Percentiles rank a stretch among this genome's conserved stretches.
These are phyloP conservation scores for Dentiscutata heterogama DNA, from an alignment of 371 early-diverging fungal species.

Conservation along the genomic window DNA sequence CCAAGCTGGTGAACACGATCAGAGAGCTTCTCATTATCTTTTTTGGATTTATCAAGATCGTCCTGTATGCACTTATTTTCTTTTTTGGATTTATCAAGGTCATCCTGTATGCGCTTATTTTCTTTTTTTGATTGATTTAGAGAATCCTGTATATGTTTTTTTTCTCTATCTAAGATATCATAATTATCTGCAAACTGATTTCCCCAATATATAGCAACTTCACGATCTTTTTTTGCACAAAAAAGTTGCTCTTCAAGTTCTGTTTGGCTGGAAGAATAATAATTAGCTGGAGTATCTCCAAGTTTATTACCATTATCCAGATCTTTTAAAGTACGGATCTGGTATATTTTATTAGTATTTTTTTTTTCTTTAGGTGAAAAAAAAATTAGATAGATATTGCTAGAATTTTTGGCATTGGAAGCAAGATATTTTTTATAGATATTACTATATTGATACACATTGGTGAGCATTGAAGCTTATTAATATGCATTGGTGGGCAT, in stretches of 20 bases:
- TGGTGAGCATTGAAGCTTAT: neutral
- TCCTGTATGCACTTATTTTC: neutral
- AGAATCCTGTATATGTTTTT: neutral
- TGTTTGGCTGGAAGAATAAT: slow-evolving; percentile 19
- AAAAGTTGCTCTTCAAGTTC: slow-evolving; percentile 11
- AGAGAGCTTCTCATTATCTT: slow-evolving; percentile 16
- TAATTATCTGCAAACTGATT: neutral
- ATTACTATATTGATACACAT: too few relatives aligned
- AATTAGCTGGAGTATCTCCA: slow-evolving; percentile 10
- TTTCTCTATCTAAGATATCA: slow-evolving; percentile 16
- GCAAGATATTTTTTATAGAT: neutral
- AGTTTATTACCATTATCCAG: neutral
- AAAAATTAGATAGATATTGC: neutral
- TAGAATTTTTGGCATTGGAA: neutral
- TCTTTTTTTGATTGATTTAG: neutral
- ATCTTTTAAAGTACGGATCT: slow-evolving; percentile 1
- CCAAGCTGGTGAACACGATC: neutral
- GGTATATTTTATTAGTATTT: slow-evolving; percentile 3
- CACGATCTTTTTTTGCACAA: too few relatives aligned
- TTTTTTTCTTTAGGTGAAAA: slow-evolving; percentile 6
- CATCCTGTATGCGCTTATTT: too few relatives aligned
- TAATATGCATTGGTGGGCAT: neutral
- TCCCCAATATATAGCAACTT: too few relatives aligned
- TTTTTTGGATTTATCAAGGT: too few relatives aligned
- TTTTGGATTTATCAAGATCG: slow-evolving; percentile 3